These are phyloP conservation scores for Saccharomycopsis capsularis DNA, from an alignment of 805 yeast species.

Conservation along the genomic window DNA sequence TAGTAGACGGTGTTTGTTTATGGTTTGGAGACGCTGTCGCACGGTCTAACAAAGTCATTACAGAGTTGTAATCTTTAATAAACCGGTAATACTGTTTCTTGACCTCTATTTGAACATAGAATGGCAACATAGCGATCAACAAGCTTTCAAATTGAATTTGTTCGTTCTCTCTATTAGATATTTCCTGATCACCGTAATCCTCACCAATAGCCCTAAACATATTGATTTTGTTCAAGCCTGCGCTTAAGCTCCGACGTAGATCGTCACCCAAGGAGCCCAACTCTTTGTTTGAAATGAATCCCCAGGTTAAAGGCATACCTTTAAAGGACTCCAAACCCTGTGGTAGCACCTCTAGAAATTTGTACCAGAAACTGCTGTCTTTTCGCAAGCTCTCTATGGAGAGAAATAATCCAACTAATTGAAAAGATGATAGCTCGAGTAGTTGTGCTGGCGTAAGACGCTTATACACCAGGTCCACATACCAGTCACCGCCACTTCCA, in stretches of 20 bases:
- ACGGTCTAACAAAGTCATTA: background rate
- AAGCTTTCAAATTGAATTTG: background rate
- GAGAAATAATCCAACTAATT: slow-evolving; percentile 11
- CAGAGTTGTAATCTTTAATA: slow-evolving; percentile 6
- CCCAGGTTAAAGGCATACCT: slow-evolving; percentile 10
- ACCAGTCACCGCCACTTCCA: no score
- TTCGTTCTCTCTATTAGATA: background rate
- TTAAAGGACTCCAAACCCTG: background rate
- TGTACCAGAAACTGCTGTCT: slow-evolving; percentile 10
- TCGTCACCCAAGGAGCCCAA: background rate
- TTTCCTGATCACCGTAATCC: background rate
- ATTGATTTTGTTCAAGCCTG: background rate
- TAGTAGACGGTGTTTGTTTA: no score
- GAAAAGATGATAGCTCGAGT: slow-evolving; percentile 10
- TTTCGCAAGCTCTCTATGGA: slow-evolving; percentile 2
- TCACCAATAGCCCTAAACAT: background rate
- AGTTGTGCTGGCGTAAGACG: background rate
- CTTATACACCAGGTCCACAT: no score
- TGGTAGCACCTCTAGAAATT: slow-evolving; percentile 11
- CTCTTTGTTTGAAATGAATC: background rate
- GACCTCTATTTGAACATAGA: slow-evolving; percentile 1
- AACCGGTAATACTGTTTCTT: slow-evolving; percentile 9
- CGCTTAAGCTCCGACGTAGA: no score
- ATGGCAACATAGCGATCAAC: slow-evolving; percentile 2
- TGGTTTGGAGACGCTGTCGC: no score